Conservation (phyloP, 148 eudicot genomes). For the Drosera capensis region DNA sequence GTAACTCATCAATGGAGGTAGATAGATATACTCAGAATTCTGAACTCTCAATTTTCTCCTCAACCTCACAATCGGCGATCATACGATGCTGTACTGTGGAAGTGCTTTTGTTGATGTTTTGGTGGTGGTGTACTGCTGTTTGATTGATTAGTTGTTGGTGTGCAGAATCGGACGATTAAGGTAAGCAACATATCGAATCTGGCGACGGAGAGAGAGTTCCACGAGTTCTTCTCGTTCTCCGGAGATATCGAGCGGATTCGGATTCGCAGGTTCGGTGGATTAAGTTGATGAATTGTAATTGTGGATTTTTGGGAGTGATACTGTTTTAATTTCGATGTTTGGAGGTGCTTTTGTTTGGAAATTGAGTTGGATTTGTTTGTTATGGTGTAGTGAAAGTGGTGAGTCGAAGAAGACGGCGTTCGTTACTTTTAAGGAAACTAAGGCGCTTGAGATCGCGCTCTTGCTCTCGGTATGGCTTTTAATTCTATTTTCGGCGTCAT, state of each 20-base stretch:
- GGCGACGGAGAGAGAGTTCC: conserved; percentile 73
- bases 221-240: conserved; percentile 85
- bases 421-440: conserved; percentile 74
- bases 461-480: conserved; percentile 82
- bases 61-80: too few relatives aligned
- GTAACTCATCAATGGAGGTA: too few relatives aligned
- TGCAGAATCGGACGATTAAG: conserved; percentile 66
- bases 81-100: too few relatives aligned
- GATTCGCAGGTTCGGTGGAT: conserved; percentile 48
- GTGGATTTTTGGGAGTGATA: conserved; percentile 5
- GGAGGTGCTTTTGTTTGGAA: background rate
- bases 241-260: conserved; percentile 68
- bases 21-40: too few relatives aligned
- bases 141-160: too few relatives aligned
- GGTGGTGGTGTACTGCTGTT: too few relatives aligned
- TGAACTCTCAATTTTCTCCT: too few relatives aligned
- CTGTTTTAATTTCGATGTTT: background rate
- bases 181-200: conserved; percentile 86
- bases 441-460: conserved; percentile 84
- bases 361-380: conserved; percentile 1
- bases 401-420: conserved; percentile 43
- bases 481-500: too few relatives aligned
- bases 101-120: too few relatives aligned
- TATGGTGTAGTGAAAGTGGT: background rate
- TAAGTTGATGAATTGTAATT: too few relatives aligned